These are phyloP conservation scores for Rugonectria rugulosa DNA, from an alignment of 2,329 filamentous ascomycete species.

Conservation along the genomic window DNA sequence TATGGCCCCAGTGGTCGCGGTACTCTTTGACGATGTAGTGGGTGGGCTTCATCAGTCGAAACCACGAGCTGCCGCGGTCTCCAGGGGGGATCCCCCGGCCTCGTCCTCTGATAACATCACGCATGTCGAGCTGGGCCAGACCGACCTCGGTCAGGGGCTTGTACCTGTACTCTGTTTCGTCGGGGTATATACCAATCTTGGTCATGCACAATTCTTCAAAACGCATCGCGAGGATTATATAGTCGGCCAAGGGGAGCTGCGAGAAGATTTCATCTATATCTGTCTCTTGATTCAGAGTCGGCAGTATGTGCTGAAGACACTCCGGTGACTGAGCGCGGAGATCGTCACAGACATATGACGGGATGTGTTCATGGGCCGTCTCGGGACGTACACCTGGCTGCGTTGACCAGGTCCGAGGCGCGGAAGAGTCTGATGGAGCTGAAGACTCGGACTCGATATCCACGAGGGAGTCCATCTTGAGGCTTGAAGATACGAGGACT, in stretches of 20 bases:
- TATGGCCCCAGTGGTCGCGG: constrained; percentile 16
- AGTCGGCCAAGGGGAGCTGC: constrained; percentile 13
- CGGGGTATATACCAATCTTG: neutral
- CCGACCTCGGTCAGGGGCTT: constrained; percentile 22
- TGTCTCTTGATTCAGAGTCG: too few species aligned
- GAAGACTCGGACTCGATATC: too few species aligned
- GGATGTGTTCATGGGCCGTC: too few species aligned
- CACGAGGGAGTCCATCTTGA: too few species aligned
- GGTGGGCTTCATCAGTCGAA: constrained; percentile 20
- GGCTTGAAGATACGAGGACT: too few species aligned
- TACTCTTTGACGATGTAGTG: constrained; percentile 25
- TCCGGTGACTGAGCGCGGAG: too few species aligned
- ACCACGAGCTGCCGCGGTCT: constrained; percentile 28
- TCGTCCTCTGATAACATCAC: constrained; percentile 7
- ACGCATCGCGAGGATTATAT: constrained; percentile 18
- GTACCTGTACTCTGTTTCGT: constrained; percentile 1
- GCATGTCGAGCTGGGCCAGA: constrained; percentile 23
- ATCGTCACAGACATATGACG: too few species aligned
- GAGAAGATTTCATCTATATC: too few species aligned
- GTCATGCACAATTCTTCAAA: constrained; percentile 20
- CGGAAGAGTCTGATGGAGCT: too few species aligned
- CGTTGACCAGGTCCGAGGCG: too few species aligned
- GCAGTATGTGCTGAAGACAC: too few species aligned
- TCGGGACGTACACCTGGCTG: too few species aligned
- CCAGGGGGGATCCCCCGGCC: neutral